Base-by-base conservation (phyloP, 2,329 filamentous ascomycete species). In the Gaeumannomyces sp. region DNA sequence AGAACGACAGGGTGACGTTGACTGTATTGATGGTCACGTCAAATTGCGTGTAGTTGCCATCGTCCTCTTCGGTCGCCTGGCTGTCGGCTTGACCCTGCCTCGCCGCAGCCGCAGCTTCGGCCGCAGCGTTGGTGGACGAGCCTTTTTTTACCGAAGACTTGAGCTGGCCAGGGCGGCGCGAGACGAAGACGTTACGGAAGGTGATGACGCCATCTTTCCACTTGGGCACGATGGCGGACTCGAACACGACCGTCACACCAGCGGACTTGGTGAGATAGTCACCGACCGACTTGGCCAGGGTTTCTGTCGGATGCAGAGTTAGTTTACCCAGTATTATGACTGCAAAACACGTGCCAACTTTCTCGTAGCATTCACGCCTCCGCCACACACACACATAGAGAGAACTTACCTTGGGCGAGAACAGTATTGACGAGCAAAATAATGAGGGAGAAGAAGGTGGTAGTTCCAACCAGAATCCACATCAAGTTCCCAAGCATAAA, bases 11-110 rank as follows among this genome's bases (percentile, higher is more conserved):
- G 0, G 94, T 98, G 58, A 99, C 94, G 72, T 99, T 97, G 67
- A 99, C 92, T 0, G 92, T 96, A 68, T 95, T 92, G 66, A 99
- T 92, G 0, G 93, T 97, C 22, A 99, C 81, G 72, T 99, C 95
- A 71, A 97, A 99, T 70, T 99, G 95, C 0, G 93, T 97, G 75
- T 98, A 99, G 73, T 99, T 99, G 25, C 91, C 92, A 73, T 98
- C 94, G 72, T 98, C 93, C 27, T 77, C 76, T 3, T 68, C 68
- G 19, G 56, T 27, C 22, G 60, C n/a, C 38, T 45, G 33, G 25
- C 33, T 16, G n/a, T 83, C 80, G 19, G 79, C 79, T 22, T 82
- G 81, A 7, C 76, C 76, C 53, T 83, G 81, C 65, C 86, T 84
- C 58, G 91, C 91, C 0, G 93, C 93, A 0, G 92, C 93, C 0